Base-by-base conservation (phyloP, 2,329 filamentous ascomycete species). In the Alternaria panax region DNA sequence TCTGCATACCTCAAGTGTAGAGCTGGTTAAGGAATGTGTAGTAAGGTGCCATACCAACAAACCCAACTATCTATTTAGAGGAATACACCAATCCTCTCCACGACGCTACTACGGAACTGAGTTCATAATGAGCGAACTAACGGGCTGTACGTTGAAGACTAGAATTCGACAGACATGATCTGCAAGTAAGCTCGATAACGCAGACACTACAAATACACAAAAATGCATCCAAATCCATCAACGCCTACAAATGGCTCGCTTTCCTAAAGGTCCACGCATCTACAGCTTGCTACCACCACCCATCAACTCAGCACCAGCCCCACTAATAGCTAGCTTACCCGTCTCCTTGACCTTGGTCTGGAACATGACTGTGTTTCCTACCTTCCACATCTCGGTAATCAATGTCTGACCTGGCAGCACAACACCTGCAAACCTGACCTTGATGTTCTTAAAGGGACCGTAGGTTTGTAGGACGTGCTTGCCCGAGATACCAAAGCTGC, bases 351-450 rank as follows among this genome's bases (percentile, higher is more conserved):
- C 92, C 79, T 87, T 93, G 48, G 88, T 87, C 85, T 96, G 92
- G 86, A 97, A 97, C 62, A 92, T 80, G 53, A 97, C 85, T 74
- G 86, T 90, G 74, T 87, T 87, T 41, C 88, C 88, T 70, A 94
- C 92, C 82, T 91, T 93, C 93, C 93, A 97, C 92, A 96, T 96
- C 85, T 97, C 92, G 6, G 92, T 96, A 67, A 90, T 85, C 58
- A 97, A 85, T 24, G 92, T 96, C 86, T 97, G 90, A 9, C 93
- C 93, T 0, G 92, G 93, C 52, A 94, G 79, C 5, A 97, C 93
- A 9, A 91, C 89, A 54, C 93, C 92, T 1, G 92, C 92, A 78
- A 97, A 97, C 67, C 93, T 85, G 18, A 96, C 93, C 85, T 97
- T 97, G 82, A 97, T 88, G 81, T 93, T 97, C 86, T 92, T 93